phyloP scores from a whole-genome alignment of 2,329 filamentous ascomycete genomes.

The Chrysoporthe cubensis region DNA sequence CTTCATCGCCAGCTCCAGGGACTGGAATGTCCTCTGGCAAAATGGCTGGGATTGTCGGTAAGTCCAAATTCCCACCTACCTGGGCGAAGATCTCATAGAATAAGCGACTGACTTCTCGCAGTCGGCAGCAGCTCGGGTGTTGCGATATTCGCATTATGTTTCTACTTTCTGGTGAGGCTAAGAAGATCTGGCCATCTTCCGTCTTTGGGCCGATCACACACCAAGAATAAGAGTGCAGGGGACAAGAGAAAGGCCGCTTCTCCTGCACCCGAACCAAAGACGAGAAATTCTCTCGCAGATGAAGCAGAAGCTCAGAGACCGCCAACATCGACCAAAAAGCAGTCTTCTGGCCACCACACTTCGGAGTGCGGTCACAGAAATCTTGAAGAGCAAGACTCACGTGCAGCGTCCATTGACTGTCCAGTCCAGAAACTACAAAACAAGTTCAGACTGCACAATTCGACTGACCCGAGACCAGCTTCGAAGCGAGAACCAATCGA shows the following conservation, averaged over 20 bases:
- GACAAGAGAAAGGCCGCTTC: background rate
- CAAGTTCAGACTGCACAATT: constrained; percentile 21
- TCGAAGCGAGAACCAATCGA: constrained; percentile 2
- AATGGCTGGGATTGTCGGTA: constrained; percentile 21
- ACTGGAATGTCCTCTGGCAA: constrained; percentile 8
- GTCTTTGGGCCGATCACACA: background rate
- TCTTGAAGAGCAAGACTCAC: constrained; percentile 6
- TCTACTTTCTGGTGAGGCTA: constrained; percentile 11
- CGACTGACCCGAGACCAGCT: constrained; percentile 20
- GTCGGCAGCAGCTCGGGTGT: constrained; percentile 19
- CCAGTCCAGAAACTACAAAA: constrained; percentile 23
- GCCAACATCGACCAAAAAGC: background rate
- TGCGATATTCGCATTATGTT: constrained; percentile 5
- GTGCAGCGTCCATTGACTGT: constrained; percentile 15
- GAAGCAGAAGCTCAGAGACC: background rate
- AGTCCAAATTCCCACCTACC: background rate
- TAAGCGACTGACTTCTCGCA: constrained; percentile 4
- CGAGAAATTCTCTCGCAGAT: background rate
- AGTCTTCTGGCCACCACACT: background rate
- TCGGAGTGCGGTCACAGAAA: background rate
- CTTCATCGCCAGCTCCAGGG: background rate
- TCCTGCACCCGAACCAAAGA: constrained; percentile 8
- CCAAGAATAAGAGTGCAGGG: background rate
- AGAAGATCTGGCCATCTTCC: constrained; percentile 8
- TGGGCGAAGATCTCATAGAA: background rate